Evolutionary conservation across 768 basidiomycete species (phyloP).

Genomic region (Lactarius hengduanensis): DNA sequence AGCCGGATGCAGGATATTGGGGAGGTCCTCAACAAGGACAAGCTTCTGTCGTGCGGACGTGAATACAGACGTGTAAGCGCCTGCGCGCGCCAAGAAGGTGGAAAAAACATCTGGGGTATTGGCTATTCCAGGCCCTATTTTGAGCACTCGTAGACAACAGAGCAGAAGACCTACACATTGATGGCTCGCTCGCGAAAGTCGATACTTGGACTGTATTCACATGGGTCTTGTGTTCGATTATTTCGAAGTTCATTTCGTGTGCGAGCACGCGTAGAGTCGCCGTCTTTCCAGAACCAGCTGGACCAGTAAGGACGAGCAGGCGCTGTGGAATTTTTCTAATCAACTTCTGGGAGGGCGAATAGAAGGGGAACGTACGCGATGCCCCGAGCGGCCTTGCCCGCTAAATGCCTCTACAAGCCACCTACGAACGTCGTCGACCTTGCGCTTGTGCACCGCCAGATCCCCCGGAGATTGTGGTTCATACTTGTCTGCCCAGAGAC

Average conservation of each 20-base stretch:
- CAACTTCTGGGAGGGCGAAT: background rate
- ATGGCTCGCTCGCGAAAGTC: conserved; percentile 28
- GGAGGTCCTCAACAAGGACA: conserved; percentile 86
- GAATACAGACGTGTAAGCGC: conserved; percentile 58
- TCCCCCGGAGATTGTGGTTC: conserved; percentile 51
- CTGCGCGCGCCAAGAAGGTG: conserved; percentile 69
- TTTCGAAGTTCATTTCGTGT: conserved; percentile 69
- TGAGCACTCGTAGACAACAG: background rate
- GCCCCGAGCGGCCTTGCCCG: conserved; percentile 66
- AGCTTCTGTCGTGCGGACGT: conserved; percentile 37
- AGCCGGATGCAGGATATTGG: conserved; percentile 76
- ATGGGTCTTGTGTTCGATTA: conserved; percentile 58
- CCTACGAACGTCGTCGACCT: conserved; percentile 71
- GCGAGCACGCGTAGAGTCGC: conserved; percentile 76
- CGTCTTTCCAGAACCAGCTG: conserved; percentile 90
- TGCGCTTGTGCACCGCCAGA: conserved; percentile 75
- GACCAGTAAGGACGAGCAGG: conserved; percentile 82
- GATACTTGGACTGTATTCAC: conserved; percentile 67
- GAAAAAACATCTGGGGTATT: conserved; percentile 56
- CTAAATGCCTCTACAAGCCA: conserved; percentile 76
- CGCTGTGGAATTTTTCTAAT: conserved; percentile 46
- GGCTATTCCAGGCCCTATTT: conserved; percentile 11
- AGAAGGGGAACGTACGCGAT: conserved; percentile 54
- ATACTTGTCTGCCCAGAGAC: conserved; percentile 39
- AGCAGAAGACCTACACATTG: conserved; percentile 1